Conservation (phyloP, 2,329 filamentous ascomycete genomes). For the Pestalotiopsis sp. region DNA sequence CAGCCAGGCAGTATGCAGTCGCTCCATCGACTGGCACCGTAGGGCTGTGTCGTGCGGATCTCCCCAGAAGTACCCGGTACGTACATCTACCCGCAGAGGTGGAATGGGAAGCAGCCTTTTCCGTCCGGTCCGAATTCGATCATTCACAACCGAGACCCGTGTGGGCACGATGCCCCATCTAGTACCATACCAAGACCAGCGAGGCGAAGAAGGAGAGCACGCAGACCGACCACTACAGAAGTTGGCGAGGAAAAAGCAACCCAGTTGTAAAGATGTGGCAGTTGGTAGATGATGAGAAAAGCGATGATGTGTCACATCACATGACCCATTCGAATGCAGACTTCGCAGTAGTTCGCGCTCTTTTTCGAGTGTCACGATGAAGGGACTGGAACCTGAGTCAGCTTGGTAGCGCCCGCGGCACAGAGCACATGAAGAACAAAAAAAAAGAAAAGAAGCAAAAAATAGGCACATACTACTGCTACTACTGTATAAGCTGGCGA, state of each 20-base stretch:
- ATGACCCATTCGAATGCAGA: neutral
- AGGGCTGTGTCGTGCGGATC: constrained; percentile 7
- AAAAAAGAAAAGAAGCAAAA: neutral
- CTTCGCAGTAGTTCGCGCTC: neutral
- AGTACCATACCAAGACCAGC: neutral
- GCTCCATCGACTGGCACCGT: neutral
- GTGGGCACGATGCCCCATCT: neutral
- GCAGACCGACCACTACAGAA: neutral
- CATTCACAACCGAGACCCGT: neutral
- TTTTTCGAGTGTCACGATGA: neutral
- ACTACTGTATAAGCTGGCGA: neutral
- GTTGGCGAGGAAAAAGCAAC: neutral
- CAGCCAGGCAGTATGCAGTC: no score
- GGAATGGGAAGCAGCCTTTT: neutral
- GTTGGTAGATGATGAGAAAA: neutral
- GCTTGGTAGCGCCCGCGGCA: neutral
- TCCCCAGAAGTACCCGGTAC: constrained; percentile 5
- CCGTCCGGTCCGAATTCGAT: neutral
- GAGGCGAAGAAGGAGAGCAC: neutral
- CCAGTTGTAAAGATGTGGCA: neutral
- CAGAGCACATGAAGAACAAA: neutral
- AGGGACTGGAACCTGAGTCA: neutral
- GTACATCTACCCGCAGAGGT: neutral
- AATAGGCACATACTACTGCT: neutral
- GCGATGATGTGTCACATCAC: constrained; percentile 4